phyloP scores from a whole-genome alignment of 2,329 filamentous ascomycete species.

The Fusarium burgessii region DNA sequence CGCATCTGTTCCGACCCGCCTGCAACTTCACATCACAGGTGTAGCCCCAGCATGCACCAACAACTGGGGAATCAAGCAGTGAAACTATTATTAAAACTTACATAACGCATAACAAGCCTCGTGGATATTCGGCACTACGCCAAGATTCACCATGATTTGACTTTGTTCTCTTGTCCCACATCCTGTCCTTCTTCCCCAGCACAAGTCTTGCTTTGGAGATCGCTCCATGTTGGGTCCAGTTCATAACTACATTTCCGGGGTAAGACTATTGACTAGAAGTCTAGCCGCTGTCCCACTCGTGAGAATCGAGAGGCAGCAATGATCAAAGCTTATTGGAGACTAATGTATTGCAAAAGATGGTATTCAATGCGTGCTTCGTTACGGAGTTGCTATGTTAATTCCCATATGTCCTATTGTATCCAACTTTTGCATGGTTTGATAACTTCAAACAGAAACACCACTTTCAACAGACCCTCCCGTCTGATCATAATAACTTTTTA shows the following conservation, averaged over 20 bases:
- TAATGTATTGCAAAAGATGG: slow-evolving; percentile 4
- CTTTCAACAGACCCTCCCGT: slow-evolving; percentile 15
- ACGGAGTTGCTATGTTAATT: not conserved
- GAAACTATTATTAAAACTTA: slow-evolving; percentile 19
- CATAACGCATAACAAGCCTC: slow-evolving; percentile 12
- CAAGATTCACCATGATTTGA: slow-evolving; percentile 15
- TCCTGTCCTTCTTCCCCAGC: slow-evolving; percentile 10
- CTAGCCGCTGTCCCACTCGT: not conserved
- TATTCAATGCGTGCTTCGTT: slow-evolving; percentile 20
- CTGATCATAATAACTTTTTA: slow-evolving; percentile 31
- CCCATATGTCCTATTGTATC: not conserved
- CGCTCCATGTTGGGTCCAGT: not conserved
- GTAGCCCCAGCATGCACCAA: not conserved
- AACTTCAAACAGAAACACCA: not conserved
- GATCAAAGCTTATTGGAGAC: not conserved
- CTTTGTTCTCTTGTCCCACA: slow-evolving; percentile 15
- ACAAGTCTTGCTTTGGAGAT: not conserved
- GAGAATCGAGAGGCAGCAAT: not conserved
- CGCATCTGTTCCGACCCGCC: slow-evolving; percentile 15
- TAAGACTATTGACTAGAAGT: not conserved
- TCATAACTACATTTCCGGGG: slow-evolving; percentile 17
- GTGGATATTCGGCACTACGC: slow-evolving; percentile 28
- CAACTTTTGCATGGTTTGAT: not conserved
- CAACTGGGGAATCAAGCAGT: not conserved
- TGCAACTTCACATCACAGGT: slow-evolving; percentile 6